Conservation (phyloP, 805 yeast genomes). For the Schizosaccharomyces osmophilus region DNA sequence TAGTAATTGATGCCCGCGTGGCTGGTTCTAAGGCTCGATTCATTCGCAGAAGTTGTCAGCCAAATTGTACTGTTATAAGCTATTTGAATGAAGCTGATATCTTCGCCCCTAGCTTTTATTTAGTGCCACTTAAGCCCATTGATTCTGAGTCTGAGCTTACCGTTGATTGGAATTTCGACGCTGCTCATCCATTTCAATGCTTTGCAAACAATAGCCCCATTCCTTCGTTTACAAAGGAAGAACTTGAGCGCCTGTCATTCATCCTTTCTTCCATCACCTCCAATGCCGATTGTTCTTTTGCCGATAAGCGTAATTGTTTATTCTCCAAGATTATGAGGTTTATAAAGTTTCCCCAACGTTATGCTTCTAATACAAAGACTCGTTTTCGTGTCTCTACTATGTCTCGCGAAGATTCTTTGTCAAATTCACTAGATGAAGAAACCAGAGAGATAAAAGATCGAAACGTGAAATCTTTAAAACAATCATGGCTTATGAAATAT, state of each 20-base stretch:
- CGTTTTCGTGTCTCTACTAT: no score
- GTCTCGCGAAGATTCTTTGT: no score
- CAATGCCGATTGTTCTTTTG: neutral
- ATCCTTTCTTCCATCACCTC: neutral
- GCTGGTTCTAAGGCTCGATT: conserved; percentile 57
- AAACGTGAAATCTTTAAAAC: no score
- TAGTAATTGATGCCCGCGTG: conserved; percentile 59
- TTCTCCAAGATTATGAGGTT: neutral
- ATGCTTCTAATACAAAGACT: neutral
- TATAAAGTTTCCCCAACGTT: neutral
- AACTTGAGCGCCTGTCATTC: neutral
- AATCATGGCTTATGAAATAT: no score
- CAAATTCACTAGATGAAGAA: no score
- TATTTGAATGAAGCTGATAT: conserved; percentile 11
- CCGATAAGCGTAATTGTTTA: neutral
- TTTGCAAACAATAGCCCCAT: neutral
- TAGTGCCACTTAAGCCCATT: conserved; percentile 25
- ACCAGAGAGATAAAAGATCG: no score
- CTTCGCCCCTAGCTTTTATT: conserved; percentile 28
- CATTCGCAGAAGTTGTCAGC: conserved; percentile 48
- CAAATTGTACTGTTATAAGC: conserved; percentile 45
- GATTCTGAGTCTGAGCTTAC: conserved; percentile 47
- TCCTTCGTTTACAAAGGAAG: neutral
- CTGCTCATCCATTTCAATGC: conserved; percentile 28
- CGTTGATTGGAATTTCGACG: conserved; percentile 77